phyloP scores from a whole-genome alignment of 148 eudicot species.

The Rhododendron mucronatum region DNA sequence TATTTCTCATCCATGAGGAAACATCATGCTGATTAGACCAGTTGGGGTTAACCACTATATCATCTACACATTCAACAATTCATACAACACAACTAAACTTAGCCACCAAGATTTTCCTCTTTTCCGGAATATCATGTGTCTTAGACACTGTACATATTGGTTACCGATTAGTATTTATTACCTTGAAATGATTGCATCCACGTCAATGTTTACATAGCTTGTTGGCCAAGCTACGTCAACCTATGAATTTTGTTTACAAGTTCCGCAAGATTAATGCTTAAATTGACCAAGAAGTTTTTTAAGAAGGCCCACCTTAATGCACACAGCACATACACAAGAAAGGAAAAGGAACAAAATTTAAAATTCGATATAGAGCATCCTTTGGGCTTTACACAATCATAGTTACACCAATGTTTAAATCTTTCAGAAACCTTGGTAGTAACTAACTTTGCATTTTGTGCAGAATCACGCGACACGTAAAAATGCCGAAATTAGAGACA shows the following conservation, averaged over 20 bases:
- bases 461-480: neutral
- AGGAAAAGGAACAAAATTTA: neutral
- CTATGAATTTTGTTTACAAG: neutral
- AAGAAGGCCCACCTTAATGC: neutral
- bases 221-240: neutral
- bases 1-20: constrained; percentile 22
- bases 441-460: neutral
- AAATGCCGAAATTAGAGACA: neutral
- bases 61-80: neutral
- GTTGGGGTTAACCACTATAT: neutral
- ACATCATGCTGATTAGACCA: neutral
- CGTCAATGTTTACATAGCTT: neutral
- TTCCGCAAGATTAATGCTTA: neutral
- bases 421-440: neutral
- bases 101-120: neutral
- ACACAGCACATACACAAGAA: neutral
- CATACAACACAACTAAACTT: neutral
- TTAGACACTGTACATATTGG: neutral
- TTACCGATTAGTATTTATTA: neutral
- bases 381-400: neutral
- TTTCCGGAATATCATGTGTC: neutral
- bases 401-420: neutral
- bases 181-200: neutral
- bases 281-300: neutral
- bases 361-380: neutral